A percentile compares a stretch with the other conserved stretches of the same genome.
Conservation (phyloP, 768 basidiomycete genomes). For the Suillus spraguei region DNA sequence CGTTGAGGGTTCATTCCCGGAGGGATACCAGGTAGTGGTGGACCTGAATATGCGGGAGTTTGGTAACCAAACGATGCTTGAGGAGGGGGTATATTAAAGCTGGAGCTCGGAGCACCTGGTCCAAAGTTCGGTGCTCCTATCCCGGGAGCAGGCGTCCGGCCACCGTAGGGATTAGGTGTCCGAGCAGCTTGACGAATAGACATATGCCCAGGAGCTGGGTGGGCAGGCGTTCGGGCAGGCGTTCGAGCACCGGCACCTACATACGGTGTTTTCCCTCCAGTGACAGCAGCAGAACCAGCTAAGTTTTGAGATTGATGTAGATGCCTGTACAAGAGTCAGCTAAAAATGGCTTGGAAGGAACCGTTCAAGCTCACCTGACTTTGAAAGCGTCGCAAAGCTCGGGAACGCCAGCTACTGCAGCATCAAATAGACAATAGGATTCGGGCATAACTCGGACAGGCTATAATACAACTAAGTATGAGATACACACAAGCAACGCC, state of each 20-base stretch:
- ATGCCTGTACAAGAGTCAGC: slow-evolving; percentile 48
- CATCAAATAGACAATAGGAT: slow-evolving; percentile 89
- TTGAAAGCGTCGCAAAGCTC: slow-evolving; percentile 98
- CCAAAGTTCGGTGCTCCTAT: slow-evolving; percentile 39
- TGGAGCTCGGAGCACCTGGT: slow-evolving; percentile 29
- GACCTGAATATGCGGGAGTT: slow-evolving; percentile 48
- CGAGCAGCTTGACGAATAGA: slow-evolving; percentile 70
- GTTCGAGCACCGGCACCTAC: slow-evolving; percentile 68
- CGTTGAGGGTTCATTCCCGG: slow-evolving; percentile 69
- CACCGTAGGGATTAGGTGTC: slow-evolving; percentile 81
- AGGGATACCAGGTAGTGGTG: slow-evolving; percentile 48
- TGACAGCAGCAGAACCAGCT: slow-evolving; percentile 41
- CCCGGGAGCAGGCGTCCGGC: slow-evolving; percentile 39
- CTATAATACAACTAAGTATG: slow-evolving; percentile 38
- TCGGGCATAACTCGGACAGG: slow-evolving; percentile 86
- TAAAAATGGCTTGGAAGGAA: slow-evolving; percentile 1
- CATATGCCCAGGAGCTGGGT: slow-evolving; percentile 77
- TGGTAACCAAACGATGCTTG: slow-evolving; percentile 46
- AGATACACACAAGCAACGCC: neutral
- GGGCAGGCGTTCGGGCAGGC: slow-evolving; percentile 73
- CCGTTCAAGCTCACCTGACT: slow-evolving; percentile 55
- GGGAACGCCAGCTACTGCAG: slow-evolving; percentile 86
- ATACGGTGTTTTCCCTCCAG: slow-evolving; percentile 81
- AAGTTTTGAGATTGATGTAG: slow-evolving; percentile 76
- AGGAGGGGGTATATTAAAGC: slow-evolving; percentile 31